Evolutionary conservation across 495 filamentous ascomycete species (phyloP).

Genomic region (Aspergillus cavernicola): DNA sequence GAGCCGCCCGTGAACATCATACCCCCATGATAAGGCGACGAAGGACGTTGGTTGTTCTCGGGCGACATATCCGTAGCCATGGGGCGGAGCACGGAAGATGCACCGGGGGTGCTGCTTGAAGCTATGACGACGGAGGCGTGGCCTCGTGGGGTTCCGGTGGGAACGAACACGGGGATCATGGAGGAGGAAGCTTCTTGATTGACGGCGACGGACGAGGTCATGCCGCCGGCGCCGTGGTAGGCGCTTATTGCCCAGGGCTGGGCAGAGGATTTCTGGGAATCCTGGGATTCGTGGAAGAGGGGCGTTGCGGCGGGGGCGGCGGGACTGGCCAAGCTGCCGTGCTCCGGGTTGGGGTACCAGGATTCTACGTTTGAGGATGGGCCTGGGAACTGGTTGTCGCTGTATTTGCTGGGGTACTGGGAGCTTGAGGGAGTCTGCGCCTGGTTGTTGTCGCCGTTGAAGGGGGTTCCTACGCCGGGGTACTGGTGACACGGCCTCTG

Average conservation of each 20-base stretch:
- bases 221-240: constrained; percentile 2
- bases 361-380: background rate
- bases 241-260: background rate
- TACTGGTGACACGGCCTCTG: background rate
- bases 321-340: background rate
- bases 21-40: background rate
- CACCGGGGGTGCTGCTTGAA: background rate
- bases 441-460: too few relatives aligned
- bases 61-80: background rate
- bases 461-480: too few relatives aligned
- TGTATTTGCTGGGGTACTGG: too few relatives aligned
- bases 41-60: background rate
- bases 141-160: constrained; percentile 16
- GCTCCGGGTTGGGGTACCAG: background rate
- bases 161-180: constrained; percentile 33
- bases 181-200: constrained; percentile 17
- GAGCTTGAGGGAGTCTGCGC: too few relatives aligned
- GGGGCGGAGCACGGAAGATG: background rate
- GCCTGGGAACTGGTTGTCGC: background rate
- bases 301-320: background rate
- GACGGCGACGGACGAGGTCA: constrained; percentile 6
- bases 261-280: background rate
- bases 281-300: background rate
- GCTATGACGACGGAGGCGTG: constrained; percentile 8
- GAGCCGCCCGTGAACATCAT: background rate